Evolutionary conservation across 306 rosid genomes (phyloP).

Genomic region (barrel medic (Medicago truncatula)): DNA sequence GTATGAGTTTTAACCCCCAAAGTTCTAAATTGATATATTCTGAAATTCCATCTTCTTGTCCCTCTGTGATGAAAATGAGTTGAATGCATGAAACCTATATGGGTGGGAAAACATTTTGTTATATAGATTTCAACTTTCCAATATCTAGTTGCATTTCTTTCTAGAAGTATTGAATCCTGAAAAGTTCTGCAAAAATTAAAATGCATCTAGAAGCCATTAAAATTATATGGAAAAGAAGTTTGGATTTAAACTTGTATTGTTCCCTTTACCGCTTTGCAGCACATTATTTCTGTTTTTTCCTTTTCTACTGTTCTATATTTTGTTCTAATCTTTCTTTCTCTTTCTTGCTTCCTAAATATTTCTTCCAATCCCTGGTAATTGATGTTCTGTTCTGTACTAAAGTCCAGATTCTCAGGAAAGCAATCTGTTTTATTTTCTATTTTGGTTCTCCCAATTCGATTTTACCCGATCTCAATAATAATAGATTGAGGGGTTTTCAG

Average conservation of each 20-base stretch:
- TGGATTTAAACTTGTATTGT: slow-evolving; percentile 8
- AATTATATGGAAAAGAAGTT: slow-evolving; percentile 9
- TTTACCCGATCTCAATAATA: neutral
- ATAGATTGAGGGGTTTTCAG: neutral
- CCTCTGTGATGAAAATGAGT: neutral
- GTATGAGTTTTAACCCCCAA: slow-evolving; percentile 52
- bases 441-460: neutral
- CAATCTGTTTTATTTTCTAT: neutral
- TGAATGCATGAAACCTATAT: neutral
- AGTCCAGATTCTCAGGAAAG: slow-evolving; percentile 1
- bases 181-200: slow-evolving; percentile 14
- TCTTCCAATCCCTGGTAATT: neutral
- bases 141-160: slow-evolving; percentile 5
- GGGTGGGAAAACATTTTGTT: neutral
- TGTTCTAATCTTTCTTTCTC: neutral
- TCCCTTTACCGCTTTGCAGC: neutral
- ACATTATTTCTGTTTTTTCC: neutral
- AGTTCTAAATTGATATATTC: slow-evolving; percentile 13
- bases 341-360: neutral
- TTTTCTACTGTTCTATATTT: neutral
- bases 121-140: neutral
- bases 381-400: neutral
- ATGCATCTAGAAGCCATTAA: slow-evolving; percentile 21
- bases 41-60: slow-evolving; percentile 3
- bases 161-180: slow-evolving; percentile 10